Evolutionary conservation across 1,139 yeast genomes (phyloP), one percentile per base, ranked within the genome.

Genomic region (Yamadazyma dushanensis): DNA sequence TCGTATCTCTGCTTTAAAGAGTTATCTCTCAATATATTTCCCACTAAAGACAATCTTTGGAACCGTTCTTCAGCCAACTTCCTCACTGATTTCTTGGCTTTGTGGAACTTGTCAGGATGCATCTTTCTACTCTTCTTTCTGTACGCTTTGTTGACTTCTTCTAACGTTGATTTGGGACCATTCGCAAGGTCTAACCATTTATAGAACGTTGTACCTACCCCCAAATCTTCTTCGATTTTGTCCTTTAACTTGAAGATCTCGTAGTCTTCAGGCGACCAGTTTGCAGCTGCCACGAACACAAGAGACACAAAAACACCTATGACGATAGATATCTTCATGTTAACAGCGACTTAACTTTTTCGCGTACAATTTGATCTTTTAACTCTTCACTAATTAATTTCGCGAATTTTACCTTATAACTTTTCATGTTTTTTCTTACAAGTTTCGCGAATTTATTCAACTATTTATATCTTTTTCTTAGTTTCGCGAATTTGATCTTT

Each of bases 191-290:
- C 75, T 34, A 85, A 61, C 74, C 86, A 81, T 30, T 77, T 63
- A 65, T 90, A 90, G 56, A 90, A 87, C 24, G 84, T 74, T 27
- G 73, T 64, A 14, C 73, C 77, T 11, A 51, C 46, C 2, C 95
- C 94, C 33, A 87, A 70, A 47, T 83, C 88, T 39, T 66, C 59
- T 31, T 69, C 70, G 27, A 90, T 63, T 35, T 80, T 83, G 42
- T 83, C 81, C 40, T 83, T 84, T 40, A 90, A 66, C 36, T 75
- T 71, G 62, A 90, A 89, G 40, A 92, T 82, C 59, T 90, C 96
- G 26, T 84, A 72, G 56, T 90, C 97, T 39, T 78, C 79, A 0
- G 80, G 61, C 6, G 62, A 40, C 76, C 76, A 70, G 23, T 43
- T 43, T 2, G 56, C 43, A 3, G 69, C 66, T 8, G 47, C 38